Evolutionary conservation across 108 stramenopile genomes (phyloP).

Genomic region (Nitzschia sp.): DNA sequence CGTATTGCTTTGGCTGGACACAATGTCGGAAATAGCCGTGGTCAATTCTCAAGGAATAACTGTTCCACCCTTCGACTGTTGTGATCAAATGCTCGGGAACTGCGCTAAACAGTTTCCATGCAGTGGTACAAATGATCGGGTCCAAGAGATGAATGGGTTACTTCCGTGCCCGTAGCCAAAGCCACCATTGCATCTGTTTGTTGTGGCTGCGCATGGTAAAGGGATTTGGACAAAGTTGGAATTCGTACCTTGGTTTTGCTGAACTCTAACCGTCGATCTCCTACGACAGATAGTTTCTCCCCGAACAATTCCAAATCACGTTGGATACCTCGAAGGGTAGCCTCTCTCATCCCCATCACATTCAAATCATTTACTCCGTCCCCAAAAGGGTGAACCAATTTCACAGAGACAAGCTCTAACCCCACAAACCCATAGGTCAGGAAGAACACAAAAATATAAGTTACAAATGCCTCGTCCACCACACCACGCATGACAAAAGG

Average conservation of each 20-base stretch:
- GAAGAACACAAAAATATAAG: constrained; percentile 49
- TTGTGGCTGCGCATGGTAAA: background rate
- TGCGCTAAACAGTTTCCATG: background rate
- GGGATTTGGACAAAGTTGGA: background rate
- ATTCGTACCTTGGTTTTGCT: background rate
- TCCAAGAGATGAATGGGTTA: too few species aligned
- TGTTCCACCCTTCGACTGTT: too few species aligned
- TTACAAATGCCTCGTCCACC: constrained; percentile 27
- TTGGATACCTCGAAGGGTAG: constrained; percentile 40
- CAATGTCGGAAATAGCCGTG: too few species aligned
- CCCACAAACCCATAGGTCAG: constrained; percentile 69
- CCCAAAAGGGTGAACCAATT: constrained; percentile 51
- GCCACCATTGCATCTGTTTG: background rate
- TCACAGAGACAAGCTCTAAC: constrained; percentile 53
- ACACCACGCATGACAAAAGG: constrained; percentile 45
- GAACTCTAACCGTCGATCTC: constrained; percentile 4
- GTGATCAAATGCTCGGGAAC: too few species aligned
- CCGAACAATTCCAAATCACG: constrained; percentile 30
- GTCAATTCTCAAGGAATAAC: too few species aligned
- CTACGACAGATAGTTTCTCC: background rate
- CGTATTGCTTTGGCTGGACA: too few species aligned
- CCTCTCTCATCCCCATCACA: constrained; percentile 42
- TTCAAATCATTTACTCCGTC: constrained; percentile 46
- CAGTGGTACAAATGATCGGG: background rate
- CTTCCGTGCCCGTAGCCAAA: too few species aligned